Evolutionary conservation across 345 rosid genomes (phyloP).

Genomic region (Hibiscus tridactylites): DNA sequence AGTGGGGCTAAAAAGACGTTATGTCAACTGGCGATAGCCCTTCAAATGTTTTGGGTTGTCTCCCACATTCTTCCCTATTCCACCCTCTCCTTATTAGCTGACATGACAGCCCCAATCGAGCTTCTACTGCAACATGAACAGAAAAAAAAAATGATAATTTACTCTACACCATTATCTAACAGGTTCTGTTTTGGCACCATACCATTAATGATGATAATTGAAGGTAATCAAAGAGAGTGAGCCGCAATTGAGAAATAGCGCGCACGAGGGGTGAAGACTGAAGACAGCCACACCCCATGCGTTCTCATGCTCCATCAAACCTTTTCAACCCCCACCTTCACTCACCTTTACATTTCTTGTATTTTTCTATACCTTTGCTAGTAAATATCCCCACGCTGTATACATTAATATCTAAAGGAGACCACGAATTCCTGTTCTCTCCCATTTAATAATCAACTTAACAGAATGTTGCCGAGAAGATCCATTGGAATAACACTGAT

Average conservation of each 20-base stretch:
- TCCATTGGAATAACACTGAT: too few relatives aligned
- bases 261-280: conserved; percentile 38
- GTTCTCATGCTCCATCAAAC: conserved; percentile 14
- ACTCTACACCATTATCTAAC: conserved; percentile 1
- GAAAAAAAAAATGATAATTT: background rate
- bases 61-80: conserved; percentile 43
- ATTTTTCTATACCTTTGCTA: background rate
- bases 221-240: conserved; percentile 2
- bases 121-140: conserved; percentile 5
- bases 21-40: conserved; percentile 24
- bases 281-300: conserved; percentile 27
- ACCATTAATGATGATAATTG: conserved; percentile 38
- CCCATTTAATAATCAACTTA: too few relatives aligned
- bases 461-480: too few relatives aligned
- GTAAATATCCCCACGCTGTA: too few relatives aligned
- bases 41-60: conserved; percentile 38
- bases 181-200: conserved; percentile 46
- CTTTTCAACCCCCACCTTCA: conserved; percentile 5
- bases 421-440: too few relatives aligned
- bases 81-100: background rate
- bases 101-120: conserved; percentile 40
- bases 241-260: conserved; percentile 39
- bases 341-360: background rate
- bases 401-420: too few relatives aligned
- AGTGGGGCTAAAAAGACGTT: conserved; percentile 20